Base-by-base conservation (phyloP, 2,329 filamentous ascomycete species). In the Alternaria hordeiaustralica region DNA sequence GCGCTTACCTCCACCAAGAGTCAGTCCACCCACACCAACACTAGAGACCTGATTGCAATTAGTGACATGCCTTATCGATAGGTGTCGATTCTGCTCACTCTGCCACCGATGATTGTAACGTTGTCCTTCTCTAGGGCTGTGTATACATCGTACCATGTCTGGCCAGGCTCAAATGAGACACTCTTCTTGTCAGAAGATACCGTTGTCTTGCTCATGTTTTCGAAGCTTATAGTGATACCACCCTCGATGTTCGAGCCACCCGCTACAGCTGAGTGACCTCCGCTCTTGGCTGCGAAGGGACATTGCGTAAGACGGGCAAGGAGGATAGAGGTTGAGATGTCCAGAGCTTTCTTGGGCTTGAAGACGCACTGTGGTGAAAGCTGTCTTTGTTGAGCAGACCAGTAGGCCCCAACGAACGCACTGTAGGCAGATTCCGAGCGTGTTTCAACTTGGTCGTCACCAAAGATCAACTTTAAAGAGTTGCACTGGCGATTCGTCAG, bases 101-200 rank as follows among this genome's bases (percentile, higher is more conserved):
- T n/a, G n/a, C 65, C 68, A 18, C 71, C 70, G 3, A 63, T 50
- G 7, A 70, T 65, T 0, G 56, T 55, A 10, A 61, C 45, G 13
- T 53, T 20, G 2, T 46, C 15, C 12, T 62, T 47, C 6, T 61
- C 62, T n/a, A 70, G 58, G 6, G 49, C 25, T 6, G 60, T 28
- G 58, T 80, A 81, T 15, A 80, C 78, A 10, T 53, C 64, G 11
- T 51, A 54, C 77, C 79, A 81, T 11, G 67, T 75, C 5, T 46
- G 54, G 15, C 73, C 25, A 45, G 15, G 66, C 72, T 13, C 63
- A 10, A 6, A 53, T 46, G 25, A 56, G 51, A 11, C 56, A 41
- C 6, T 57, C 25, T 18, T 61, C 44, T 11, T 66, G 60, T 18
- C 44, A 41, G 15, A 64, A 36, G 5, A 50, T 28, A 33, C 61